Evolutionary conservation across 2,329 filamentous ascomycete genomes (phyloP), one percentile per base, ranked within the genome.

Genomic region (Blastomyces gilchristii): DNA sequence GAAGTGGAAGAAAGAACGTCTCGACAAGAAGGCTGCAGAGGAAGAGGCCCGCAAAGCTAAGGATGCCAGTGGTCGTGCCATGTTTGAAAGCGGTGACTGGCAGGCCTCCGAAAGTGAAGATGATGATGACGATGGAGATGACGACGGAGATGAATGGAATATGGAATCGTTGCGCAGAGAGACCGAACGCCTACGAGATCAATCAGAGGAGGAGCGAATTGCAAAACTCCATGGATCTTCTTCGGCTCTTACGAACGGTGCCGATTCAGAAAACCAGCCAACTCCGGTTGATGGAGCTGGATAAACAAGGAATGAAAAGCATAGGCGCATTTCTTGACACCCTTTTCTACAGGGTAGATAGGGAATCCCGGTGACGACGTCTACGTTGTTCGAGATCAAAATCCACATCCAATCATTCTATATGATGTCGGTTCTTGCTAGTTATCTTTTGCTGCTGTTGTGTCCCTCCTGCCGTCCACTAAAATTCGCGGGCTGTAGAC

Each of bases 81-180:
- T 99, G 78, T 99, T 99, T 75, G 94, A 99, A 78, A 94, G 91
- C 76, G 94, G 94, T 71, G 92, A 95, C 75, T 99, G 93, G 93
- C 81, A 86, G 65, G 81, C 78, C 45, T 84, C 84, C 34, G 84
- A 84, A 53, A 83, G 83, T 41, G 85, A 84, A 0, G 81, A 80
- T 2, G 83, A 83, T 3, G 82, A 83, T 16, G 86, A 86, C 12
- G 86, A 85, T 16, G 83, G 84, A 52, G 83, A 84, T n/a, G 76
- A 79, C 22, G 77, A 75, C 41, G 68, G 67, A 12, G 77, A 78
- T 9, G 75, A 72, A 22, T 61, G 76, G 70, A 59, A 76, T 78
- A 6, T 97, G 87, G 86, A 96, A 96, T 90, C 87, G 65, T 78
- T 97, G 73, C 84, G 94, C 64, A 81, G 82, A 70, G 92, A 97